Evolutionary conservation across 2,329 filamentous ascomycete genomes (phyloP).

Genomic region (Fonsecaea multimorphosa): DNA sequence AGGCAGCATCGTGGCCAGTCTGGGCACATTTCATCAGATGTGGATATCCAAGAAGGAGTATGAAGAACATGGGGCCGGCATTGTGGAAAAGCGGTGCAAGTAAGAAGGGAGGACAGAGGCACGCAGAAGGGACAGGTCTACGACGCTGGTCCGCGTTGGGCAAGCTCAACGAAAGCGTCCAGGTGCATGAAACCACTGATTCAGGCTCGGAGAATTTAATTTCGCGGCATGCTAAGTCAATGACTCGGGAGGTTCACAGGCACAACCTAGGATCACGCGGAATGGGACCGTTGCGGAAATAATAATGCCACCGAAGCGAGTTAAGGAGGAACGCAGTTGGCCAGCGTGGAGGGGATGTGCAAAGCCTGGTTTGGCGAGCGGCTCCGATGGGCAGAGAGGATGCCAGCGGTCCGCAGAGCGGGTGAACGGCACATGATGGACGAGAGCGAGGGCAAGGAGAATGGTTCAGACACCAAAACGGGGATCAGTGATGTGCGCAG

Average conservation of each 20-base stretch:
- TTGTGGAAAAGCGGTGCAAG: constrained; percentile 97
- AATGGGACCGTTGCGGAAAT: constrained; percentile 8
- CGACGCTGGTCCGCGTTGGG: neutral
- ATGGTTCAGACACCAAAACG: constrained; percentile 2
- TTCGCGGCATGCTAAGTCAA: neutral
- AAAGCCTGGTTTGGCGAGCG: neutral
- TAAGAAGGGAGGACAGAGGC: constrained; percentile 50
- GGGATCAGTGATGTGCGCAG: neutral
- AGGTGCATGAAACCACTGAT: constrained; percentile 15
- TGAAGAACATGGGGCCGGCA: constrained; percentile 86
- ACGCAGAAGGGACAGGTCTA: neutral
- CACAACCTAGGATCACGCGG: constrained; percentile 8
- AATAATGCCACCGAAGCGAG: constrained; percentile 7
- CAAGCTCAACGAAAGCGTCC: neutral
- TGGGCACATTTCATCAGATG: constrained; percentile 99
- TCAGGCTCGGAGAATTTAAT: constrained; percentile 2
- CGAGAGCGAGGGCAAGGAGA: neutral
- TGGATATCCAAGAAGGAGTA: constrained; percentile 99
- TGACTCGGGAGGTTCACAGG: constrained; percentile 3
- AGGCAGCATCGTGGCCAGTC: constrained; percentile 89
- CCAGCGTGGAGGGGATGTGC: constrained; percentile 7
- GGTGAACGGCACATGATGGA: constrained; percentile 5
- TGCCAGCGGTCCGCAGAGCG: neutral
- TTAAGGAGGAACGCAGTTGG: neutral
- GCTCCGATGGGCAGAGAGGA: neutral